Evolutionary conservation across 139 green algal species (phyloP).

Genomic region (Dunaliella sp.): DNA sequence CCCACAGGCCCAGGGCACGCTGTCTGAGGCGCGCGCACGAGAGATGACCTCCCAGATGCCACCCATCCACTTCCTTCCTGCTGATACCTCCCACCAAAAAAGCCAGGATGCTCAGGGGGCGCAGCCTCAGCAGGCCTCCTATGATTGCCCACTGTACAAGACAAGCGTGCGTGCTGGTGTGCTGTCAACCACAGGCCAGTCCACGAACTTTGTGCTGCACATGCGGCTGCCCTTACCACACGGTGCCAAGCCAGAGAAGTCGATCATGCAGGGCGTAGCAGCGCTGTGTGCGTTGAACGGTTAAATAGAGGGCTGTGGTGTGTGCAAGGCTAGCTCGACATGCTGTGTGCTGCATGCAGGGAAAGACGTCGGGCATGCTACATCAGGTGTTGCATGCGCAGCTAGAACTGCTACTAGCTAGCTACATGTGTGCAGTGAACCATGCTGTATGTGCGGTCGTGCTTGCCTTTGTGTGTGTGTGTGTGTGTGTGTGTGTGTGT

Average conservation of each 20-base stretch:
- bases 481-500: too few species aligned
- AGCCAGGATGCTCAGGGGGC: neutral
- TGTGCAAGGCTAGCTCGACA: too few species aligned
- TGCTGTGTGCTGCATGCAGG: too few species aligned
- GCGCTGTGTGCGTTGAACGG: conserved; percentile 64
- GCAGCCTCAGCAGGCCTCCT: conserved; percentile 17
- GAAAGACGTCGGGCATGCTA: too few species aligned
- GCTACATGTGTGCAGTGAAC: too few species aligned
- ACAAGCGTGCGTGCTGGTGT: conserved; percentile 61
- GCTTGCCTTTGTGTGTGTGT: too few species aligned
- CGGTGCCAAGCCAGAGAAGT: conserved; percentile 48
- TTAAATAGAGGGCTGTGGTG: neutral
- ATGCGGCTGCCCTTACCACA: conserved; percentile 56
- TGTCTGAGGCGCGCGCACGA: conserved; percentile 12
- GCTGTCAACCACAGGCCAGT: conserved; percentile 70
- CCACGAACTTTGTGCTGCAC: conserved; percentile 75
- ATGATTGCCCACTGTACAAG: conserved; percentile 79
- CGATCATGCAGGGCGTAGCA: conserved; percentile 72
- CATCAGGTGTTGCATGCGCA: too few species aligned
- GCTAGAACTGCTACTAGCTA: too few species aligned
- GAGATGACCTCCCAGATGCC: conserved; percentile 44
- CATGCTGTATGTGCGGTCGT: too few species aligned
- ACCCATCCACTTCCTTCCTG: conserved; percentile 34
- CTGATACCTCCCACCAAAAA: neutral
- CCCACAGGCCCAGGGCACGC: neutral